phyloP scores from a whole-genome alignment of 2,329 filamentous ascomycete genomes.

The Coniochaeta prunicola region DNA sequence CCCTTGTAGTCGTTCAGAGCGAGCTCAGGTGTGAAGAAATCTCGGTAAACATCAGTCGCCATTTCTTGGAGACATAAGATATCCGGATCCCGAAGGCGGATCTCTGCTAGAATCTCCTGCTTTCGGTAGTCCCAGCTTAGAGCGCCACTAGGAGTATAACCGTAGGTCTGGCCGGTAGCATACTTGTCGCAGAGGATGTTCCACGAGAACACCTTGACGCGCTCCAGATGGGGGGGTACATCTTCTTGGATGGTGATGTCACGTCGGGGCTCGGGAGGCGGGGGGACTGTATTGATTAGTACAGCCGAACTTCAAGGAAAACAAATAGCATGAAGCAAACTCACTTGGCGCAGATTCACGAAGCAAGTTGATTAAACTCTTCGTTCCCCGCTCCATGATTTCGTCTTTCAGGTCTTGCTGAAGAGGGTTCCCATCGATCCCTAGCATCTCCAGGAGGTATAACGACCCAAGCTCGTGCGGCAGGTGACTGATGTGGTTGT shows the following conservation, averaged over 20 bases:
- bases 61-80: constrained; percentile 93
- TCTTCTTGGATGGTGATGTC: constrained; percentile 73
- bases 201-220: constrained; percentile 82
- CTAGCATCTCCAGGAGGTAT: constrained; percentile 80
- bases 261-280: constrained; percentile 68
- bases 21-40: constrained; percentile 81
- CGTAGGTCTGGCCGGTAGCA: constrained; percentile 76
- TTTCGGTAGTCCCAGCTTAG: constrained; percentile 83
- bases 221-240: constrained; percentile 51
- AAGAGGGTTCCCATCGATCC: constrained; percentile 86
- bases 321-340: constrained; percentile 21
- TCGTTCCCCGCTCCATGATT: constrained; percentile 81
- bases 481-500: constrained; percentile 77
- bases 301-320: background rate
- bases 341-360: constrained; percentile 79
- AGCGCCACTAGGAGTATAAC: constrained; percentile 78
- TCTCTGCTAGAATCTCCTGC: constrained; percentile 74
- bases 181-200: constrained; percentile 95
- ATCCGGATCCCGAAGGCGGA: constrained; percentile 73
- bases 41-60: constrained; percentile 84
- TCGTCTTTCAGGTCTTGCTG: constrained; percentile 70
- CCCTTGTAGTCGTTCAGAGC: constrained; percentile 88
- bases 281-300: constrained; percentile 52
- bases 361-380: constrained; percentile 73
- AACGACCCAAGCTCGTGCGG: constrained; percentile 85